Percentiles rank a stretch among this genome's conserved stretches.
These are phyloP conservation scores for Aspergillus sp. DNA, from an alignment of 2,329 filamentous ascomycete genomes.

Conservation along the genomic window DNA sequence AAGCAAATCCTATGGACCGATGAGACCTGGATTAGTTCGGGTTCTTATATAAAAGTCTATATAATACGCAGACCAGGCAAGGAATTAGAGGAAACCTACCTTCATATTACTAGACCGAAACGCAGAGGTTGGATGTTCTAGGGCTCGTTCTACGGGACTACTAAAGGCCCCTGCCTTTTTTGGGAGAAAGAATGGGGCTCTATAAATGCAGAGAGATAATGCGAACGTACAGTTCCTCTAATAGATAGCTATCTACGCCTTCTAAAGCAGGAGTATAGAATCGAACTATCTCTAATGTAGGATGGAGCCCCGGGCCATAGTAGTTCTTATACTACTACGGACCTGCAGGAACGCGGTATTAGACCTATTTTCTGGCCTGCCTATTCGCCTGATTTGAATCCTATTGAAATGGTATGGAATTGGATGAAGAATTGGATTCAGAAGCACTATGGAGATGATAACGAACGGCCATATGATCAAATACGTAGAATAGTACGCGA, in stretches of 20 bases:
- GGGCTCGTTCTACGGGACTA: too few relatives aligned
- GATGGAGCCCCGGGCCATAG: too few relatives aligned
- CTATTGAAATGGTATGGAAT: conserved; percentile 10
- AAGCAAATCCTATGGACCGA: background rate
- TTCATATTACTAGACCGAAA: background rate
- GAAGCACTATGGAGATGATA: too few relatives aligned
- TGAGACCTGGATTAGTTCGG: background rate
- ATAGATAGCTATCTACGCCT: too few relatives aligned
- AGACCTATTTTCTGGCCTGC: too few relatives aligned
- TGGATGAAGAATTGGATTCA: conserved; percentile 12
- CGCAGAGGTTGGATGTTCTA: background rate
- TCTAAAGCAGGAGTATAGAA: too few relatives aligned
- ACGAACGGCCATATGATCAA: conserved; percentile 7
- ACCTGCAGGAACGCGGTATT: too few relatives aligned
- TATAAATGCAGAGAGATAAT: conserved; percentile 2
- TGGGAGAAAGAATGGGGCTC: background rate
- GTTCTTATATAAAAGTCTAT: too few relatives aligned
- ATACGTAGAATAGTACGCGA: background rate
- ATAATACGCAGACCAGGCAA: background rate
- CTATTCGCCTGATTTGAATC: conserved; percentile 11
- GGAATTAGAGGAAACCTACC: background rate
- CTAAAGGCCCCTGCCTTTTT: background rate
- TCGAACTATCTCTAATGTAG: too few relatives aligned
- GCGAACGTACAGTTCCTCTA: too few relatives aligned
- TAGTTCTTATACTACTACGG: too few relatives aligned